A percentile compares a stretch with the other conserved stretches of the same genome.
These are phyloP conservation scores for Tetrahymena thermophila DNA, from an alignment of 73 alveolate genomes.

Conservation along the genomic window DNA sequence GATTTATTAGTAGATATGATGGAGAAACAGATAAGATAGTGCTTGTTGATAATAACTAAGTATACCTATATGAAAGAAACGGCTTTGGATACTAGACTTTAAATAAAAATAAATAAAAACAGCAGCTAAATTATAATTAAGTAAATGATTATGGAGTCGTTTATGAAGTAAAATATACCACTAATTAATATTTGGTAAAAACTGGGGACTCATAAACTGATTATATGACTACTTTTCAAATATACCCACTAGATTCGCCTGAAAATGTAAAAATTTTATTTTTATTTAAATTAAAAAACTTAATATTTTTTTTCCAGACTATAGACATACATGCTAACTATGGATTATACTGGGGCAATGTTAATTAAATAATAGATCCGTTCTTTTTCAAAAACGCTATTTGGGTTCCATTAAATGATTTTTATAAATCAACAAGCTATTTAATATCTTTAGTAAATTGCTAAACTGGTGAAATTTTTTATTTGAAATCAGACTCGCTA, in stretches of 20 bases:
- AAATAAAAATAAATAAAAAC: background rate
- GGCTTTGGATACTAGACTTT: background rate
- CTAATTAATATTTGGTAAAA: background rate
- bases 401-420: background rate
- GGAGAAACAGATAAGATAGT: background rate
- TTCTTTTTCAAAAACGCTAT: background rate
- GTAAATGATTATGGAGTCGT: background rate
- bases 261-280: background rate
- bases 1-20: background rate
- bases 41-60: background rate
- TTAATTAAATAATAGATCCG: background rate
- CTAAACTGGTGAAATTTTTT: background rate
- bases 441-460: background rate
- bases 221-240: too few relatives aligned
- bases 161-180: background rate
- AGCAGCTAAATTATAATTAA: too few relatives aligned
- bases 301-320: background rate
- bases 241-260: background rate
- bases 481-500: background rate
- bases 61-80: background rate
- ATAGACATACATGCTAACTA: background rate
- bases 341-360: background rate
- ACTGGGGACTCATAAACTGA: background rate
- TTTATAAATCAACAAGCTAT: background rate
- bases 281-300: too few relatives aligned